A percentile compares a stretch with the other conserved stretches of the same genome.
phyloP scores from a whole-genome alignment of 805 yeast genomes.

The Suhomyces vadensis region DNA sequence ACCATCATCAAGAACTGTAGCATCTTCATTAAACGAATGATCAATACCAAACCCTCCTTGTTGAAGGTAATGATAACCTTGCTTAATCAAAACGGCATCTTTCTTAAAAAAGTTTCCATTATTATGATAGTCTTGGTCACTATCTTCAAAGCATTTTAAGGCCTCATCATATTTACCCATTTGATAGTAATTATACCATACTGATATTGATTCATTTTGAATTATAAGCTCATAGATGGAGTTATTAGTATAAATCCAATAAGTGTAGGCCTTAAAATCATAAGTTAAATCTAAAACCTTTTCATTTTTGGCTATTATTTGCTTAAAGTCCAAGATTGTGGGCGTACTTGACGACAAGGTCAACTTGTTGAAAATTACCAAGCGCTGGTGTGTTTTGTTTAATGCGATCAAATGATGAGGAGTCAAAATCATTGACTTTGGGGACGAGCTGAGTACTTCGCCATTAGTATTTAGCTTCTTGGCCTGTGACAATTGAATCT shows the following conservation, averaged over 20 bases:
- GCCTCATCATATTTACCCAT: slow-evolving; percentile 44
- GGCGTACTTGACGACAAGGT: slow-evolving; percentile 14
- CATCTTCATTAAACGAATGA: slow-evolving; percentile 13
- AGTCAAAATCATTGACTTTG: slow-evolving; percentile 25
- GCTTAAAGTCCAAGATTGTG: slow-evolving; percentile 10
- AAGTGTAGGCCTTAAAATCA: slow-evolving; percentile 48
- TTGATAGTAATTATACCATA: slow-evolving; percentile 58
- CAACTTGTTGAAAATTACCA: slow-evolving; percentile 33
- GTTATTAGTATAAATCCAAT: slow-evolving; percentile 68
- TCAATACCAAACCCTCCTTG: slow-evolving; percentile 37
- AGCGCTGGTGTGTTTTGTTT: slow-evolving; percentile 13
- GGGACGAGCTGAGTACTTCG: slow-evolving; percentile 8
- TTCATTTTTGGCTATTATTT: slow-evolving; percentile 5
- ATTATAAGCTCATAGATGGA: slow-evolving; percentile 72
- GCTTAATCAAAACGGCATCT: slow-evolving; percentile 51
- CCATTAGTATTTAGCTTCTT: slow-evolving; percentile 11
- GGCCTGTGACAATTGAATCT: slow-evolving; percentile 21
- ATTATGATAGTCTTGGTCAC: not conserved
- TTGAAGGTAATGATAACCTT: slow-evolving; percentile 50
- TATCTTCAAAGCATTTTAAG: slow-evolving; percentile 10
- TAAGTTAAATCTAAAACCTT: slow-evolving; percentile 29
- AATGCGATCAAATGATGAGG: slow-evolving; percentile 33
- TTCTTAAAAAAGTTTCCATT: slow-evolving; percentile 18
- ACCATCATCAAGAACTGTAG: slow-evolving; percentile 3
- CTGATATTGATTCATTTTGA: slow-evolving; percentile 65